Conservation (phyloP, 208 protist genomes). For the Trypanosoma rangeli region DNA sequence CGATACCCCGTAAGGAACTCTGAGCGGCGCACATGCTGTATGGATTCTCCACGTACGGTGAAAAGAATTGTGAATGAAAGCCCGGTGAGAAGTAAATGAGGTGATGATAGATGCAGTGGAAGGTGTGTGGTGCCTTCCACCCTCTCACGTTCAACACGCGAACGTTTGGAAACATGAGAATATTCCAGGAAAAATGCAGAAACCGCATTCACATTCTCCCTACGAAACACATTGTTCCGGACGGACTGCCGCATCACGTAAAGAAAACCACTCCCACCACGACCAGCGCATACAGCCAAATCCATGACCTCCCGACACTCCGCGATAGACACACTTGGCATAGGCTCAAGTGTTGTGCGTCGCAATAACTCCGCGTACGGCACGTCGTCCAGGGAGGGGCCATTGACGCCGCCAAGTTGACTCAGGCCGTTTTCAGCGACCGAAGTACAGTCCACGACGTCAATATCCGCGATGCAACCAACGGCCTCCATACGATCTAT, state of each 20-base stretch:
- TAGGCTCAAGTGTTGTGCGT: constrained; percentile 57
- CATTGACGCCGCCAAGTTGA: background rate
- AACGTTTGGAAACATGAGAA: constrained; percentile 5
- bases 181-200: constrained; percentile 69
- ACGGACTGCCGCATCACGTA: constrained; percentile 70
- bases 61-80: constrained; percentile 76
- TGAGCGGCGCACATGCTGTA: constrained; percentile 72
- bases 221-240: constrained; percentile 51
- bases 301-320: constrained; percentile 54
- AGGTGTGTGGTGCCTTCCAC: constrained; percentile 22
- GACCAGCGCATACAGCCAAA: constrained; percentile 62
- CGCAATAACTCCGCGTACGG: constrained; percentile 73
- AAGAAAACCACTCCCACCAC: constrained; percentile 44
- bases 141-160: constrained; percentile 9
- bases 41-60: constrained; percentile 54
- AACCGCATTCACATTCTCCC: constrained; percentile 68
- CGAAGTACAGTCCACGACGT: constrained; percentile 54
- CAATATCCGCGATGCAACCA: constrained; percentile 47
- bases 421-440: background rate
- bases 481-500: constrained; percentile 54
- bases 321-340: constrained; percentile 34
- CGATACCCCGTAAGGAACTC: constrained; percentile 45
- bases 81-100: constrained; percentile 74
- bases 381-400: constrained; percentile 45
- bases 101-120: background rate